A percentile compares a stretch with the other conserved stretches of the same genome.
phyloP scores from a whole-genome alignment of 345 rosid genomes.

The Ailanthus altissimus region DNA sequence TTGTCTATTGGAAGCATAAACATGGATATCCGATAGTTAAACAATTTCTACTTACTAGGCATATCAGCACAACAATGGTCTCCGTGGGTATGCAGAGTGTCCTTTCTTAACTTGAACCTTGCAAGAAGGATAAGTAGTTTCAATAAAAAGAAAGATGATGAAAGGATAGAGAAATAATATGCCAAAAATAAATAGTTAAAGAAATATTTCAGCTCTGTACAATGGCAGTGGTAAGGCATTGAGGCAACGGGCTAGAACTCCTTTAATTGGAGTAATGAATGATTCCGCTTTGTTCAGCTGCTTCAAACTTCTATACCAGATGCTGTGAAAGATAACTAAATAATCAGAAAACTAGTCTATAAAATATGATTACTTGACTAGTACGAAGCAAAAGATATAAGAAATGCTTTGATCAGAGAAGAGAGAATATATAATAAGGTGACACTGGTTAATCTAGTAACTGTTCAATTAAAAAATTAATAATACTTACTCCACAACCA shows the following conservation, averaged over 20 bases:
- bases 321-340: conserved; percentile 36
- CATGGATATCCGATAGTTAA: background rate
- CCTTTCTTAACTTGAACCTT: conserved; percentile 45
- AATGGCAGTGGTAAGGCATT: conserved; percentile 29
- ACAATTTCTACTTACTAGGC: conserved; percentile 37
- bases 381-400: background rate
- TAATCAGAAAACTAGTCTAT: conserved; percentile 12
- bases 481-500: too few relatives aligned
- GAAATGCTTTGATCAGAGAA: background rate
- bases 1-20: conserved; percentile 15
- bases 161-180: background rate
- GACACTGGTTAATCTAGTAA: too few relatives aligned
- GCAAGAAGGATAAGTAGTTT: conserved; percentile 23
- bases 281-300: conserved; percentile 40
- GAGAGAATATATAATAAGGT: too few relatives aligned
- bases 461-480: too few relatives aligned
- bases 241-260: conserved; percentile 40
- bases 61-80: conserved; percentile 21
- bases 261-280: conserved; percentile 36
- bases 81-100: conserved; percentile 13
- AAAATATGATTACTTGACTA: background rate
- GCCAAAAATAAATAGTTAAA: background rate
- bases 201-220: conserved; percentile 19
- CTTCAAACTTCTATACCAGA: conserved; percentile 52
- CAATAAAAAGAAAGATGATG: conserved; percentile 24